These are phyloP conservation scores for Atalantia buxifolia DNA, from an alignment of 345 rosid genomes.

Conservation along the genomic window DNA sequence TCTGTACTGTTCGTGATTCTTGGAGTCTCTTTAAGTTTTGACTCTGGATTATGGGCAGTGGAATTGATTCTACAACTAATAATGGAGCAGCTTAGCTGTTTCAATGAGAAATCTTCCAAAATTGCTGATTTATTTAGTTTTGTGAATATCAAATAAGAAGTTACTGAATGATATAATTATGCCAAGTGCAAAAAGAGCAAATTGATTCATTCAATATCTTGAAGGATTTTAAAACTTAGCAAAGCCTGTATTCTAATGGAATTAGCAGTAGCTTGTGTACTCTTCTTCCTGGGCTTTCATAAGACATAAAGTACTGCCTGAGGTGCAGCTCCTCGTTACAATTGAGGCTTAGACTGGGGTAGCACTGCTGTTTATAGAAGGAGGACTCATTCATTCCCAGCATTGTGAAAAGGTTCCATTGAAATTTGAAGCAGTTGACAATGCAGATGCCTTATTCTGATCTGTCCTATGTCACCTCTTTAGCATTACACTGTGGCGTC, in stretches of 20 bases:
- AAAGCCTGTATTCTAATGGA: not conserved
- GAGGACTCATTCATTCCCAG: not conserved
- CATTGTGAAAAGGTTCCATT: not conserved
- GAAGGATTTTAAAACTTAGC: not conserved
- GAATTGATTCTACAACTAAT: not conserved
- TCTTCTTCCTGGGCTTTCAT: not conserved
- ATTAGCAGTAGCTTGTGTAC: not conserved
- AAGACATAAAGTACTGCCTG: not conserved
- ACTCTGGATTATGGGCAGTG: not conserved
- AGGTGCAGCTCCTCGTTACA: not conserved
- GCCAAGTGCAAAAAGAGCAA: not conserved
- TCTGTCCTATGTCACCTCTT: not conserved
- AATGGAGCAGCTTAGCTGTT: not conserved
- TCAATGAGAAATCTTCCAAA: not conserved
- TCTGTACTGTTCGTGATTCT: not conserved
- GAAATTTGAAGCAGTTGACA: not conserved
- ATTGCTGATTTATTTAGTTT: not conserved
- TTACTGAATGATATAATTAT: not conserved
- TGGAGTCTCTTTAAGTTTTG: not conserved
- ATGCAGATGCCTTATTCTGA: not conserved
- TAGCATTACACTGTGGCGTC: not conserved
- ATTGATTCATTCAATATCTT: not conserved
- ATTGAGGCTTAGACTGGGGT: not conserved
- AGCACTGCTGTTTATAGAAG: not conserved
- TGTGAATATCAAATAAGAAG: not conserved